Base-by-base conservation (phyloP, 129 eudicot species). In the Kitagawia praeruptora region DNA sequence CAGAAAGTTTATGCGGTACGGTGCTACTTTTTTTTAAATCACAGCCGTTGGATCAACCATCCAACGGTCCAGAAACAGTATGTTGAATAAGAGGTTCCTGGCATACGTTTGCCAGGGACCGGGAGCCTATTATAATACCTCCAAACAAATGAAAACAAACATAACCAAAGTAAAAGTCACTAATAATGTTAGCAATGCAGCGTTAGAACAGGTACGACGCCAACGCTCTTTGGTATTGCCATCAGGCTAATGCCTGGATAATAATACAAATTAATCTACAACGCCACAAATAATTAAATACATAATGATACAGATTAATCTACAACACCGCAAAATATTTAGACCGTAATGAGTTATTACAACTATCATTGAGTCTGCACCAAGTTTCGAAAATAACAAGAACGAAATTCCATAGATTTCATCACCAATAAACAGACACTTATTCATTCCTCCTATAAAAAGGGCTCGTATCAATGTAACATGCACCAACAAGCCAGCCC, bases 321-420 rank as follows among this genome's bases (percentile, higher is more conserved):
- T 58, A 39, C 18, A 58, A 18, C 8, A 19, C 58, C 7, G 8
- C n/a, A 51, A 51, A 16, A 18, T 51, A 51, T 51, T 18, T 4
- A 48, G 18, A 37, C n/a, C 39, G 23, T 77, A 38, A 6, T 58
- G 15, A 13, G 21, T 39, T 16, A 11, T 70, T 41, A 14, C 75
- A 71, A 14, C 75, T 41, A 10, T 54, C 34, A 31, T 13, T 9
- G 8, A 0, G 18, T 37, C 10, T 44, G 16, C 37, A 10, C 16
- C 14, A 56, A 39, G 63, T 38, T 54, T 41, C 72, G 45, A 76
- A 80, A 73, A 80, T 39, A 67, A 80, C 78, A 80, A 72, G 23
- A 71, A 19, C 6, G 27, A 21, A 80, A 42, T 3, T 18, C 21
- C 85, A 37, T 70, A 42, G 66, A 15, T 42, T 8, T 12, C 4